Percentiles rank a stretch among this genome's conserved stretches.
Evolutionary conservation across 2,329 filamentous ascomycete species (phyloP).

Genomic region (Penicillium sp.): DNA sequence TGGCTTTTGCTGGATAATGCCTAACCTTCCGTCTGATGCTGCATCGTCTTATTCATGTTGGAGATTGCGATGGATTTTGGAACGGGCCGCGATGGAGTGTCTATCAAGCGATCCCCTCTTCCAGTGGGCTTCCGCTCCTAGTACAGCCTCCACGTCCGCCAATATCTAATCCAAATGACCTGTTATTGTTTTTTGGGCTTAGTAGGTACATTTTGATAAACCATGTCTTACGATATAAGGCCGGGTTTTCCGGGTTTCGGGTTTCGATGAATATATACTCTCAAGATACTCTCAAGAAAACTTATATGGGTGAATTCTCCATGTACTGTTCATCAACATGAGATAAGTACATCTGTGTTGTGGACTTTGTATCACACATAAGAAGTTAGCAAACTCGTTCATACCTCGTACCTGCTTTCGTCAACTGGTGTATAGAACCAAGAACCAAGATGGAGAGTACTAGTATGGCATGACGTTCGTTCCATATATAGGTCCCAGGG

Average conservation of each 20-base stretch:
- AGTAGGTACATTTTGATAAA: neutral
- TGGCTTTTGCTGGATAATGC: neutral
- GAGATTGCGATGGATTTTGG: neutral
- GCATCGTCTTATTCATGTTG: neutral
- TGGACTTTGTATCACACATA: neutral
- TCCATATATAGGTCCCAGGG: neutral
- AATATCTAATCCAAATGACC: neutral
- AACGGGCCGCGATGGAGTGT: neutral
- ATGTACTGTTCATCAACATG: neutral
- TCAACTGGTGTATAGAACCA: neutral
- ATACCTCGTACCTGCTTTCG: neutral
- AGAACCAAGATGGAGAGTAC: neutral
- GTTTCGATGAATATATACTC: neutral
- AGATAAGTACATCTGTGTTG: neutral
- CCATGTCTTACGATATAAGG: no score
- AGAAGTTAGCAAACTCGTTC: neutral
- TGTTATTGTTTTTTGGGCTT: neutral
- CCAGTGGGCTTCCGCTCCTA: neutral
- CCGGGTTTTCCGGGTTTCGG: neutral
- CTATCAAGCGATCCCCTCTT: neutral
- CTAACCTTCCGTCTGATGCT: neutral
- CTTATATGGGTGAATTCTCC: neutral
- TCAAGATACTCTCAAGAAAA: neutral
- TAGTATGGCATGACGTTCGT: neutral
- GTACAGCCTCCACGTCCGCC: neutral